A percentile compares a stretch with the other conserved stretches of the same genome.
phyloP scores from a whole-genome alignment of 768 basidiomycete species.

The Sutorius australiensis region DNA sequence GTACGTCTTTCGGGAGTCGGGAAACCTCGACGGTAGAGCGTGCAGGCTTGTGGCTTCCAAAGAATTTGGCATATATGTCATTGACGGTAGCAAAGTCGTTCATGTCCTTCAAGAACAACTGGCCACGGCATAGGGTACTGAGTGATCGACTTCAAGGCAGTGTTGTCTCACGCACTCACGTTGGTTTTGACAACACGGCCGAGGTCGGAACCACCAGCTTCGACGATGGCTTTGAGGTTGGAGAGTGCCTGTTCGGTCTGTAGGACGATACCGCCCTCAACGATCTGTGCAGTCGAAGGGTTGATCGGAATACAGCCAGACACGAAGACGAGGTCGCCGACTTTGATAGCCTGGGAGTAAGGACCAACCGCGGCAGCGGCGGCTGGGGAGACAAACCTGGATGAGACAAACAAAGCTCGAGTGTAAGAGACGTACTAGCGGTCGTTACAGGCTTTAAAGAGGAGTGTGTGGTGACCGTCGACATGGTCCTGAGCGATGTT shows the following conservation, averaged over 20 bases:
- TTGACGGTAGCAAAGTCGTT: conserved; percentile 85
- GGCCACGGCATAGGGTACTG: neutral
- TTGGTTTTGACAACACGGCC: conserved; percentile 90
- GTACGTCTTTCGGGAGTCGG: conserved; percentile 83
- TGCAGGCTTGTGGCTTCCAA: conserved; percentile 90
- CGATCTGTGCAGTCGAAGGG: conserved; percentile 55
- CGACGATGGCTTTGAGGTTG: conserved; percentile 81
- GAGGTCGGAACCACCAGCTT: conserved; percentile 74
- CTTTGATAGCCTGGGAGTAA: conserved; percentile 84
- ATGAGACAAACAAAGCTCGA: neutral
- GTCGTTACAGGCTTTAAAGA: conserved; percentile 37
- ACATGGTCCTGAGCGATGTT: conserved; percentile 14
- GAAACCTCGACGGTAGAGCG: conserved; percentile 89
- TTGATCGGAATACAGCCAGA: conserved; percentile 88
- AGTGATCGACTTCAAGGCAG: neutral
- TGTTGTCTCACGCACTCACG: conserved; percentile 43
- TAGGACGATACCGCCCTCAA: conserved; percentile 19
- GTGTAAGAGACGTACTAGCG: conserved; percentile 6
- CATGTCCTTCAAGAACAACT: conserved; percentile 95
- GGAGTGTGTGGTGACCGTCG: conserved; percentile 37
- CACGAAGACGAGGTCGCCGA: conserved; percentile 79
- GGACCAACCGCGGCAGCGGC: conserved; percentile 82
- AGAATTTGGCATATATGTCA: conserved; percentile 75
- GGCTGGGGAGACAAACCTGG: conserved; percentile 36
- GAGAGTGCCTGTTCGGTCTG: conserved; percentile 79